Evolutionary conservation across 257 asterid genomes (phyloP).

Genomic region (Avicennia marina): DNA sequence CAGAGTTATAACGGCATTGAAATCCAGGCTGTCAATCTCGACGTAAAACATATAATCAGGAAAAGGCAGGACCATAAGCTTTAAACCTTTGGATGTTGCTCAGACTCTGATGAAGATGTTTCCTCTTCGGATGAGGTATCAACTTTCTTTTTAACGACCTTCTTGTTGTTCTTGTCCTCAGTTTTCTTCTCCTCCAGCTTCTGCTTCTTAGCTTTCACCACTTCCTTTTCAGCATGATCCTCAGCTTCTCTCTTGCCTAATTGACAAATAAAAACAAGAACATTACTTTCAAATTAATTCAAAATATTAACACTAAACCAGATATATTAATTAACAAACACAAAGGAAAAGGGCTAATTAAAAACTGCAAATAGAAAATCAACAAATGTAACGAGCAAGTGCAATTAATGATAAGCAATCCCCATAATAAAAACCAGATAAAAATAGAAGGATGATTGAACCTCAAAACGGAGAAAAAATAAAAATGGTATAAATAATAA

Average conservation of each 20-base stretch:
- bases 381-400: no score
- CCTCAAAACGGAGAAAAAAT: no score
- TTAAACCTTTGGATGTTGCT: conserved; percentile 23
- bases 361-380: no score
- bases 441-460: no score
- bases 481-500: no score
- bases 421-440: no score
- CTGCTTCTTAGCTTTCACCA: conserved; percentile 31
- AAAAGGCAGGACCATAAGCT: not conserved
- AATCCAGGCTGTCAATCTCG: no score
- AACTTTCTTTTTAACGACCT: conserved; percentile 27
- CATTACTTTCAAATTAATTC: not conserved
- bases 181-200: conserved; percentile 32
- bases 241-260: conserved; percentile 46
- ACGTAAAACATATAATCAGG: no score
- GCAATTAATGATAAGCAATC: no score
- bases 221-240: conserved; percentile 19
- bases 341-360: no score
- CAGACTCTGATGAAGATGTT: conserved; percentile 27
- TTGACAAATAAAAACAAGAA: not conserved
- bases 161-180: conserved; percentile 30
- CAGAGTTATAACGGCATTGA: no score
- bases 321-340: no score
- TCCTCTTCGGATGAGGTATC: conserved; percentile 49
- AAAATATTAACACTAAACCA: not conserved